Percentiles rank a stretch among this genome's conserved stretches.
Conservation (phyloP, 2,329 filamentous ascomycete species). For the Neonectria magnoliae region DNA sequence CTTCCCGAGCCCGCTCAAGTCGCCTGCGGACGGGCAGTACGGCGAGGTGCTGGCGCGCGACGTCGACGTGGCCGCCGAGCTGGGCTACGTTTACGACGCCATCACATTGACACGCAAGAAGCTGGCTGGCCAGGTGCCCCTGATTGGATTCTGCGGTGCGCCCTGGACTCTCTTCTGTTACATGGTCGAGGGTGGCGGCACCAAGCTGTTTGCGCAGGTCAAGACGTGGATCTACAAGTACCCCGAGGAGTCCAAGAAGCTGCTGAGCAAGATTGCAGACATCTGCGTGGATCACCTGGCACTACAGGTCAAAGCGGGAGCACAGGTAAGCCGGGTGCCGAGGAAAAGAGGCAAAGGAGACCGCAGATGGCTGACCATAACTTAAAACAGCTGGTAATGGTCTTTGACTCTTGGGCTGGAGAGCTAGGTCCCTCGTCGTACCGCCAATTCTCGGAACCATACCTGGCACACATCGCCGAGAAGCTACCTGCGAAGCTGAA, state of each 20-base stretch:
- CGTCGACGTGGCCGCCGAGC: constrained; percentile 84
- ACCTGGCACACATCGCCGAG: constrained; percentile 83
- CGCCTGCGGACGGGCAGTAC: constrained; percentile 86
- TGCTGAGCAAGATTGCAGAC: constrained; percentile 92
- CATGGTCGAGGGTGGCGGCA: constrained; percentile 98
- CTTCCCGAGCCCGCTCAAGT: constrained; percentile 85
- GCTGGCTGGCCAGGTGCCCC: constrained; percentile 84
- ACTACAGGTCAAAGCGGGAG: constrained; percentile 90
- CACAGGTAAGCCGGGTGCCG: constrained; percentile 69
- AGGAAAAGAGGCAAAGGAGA: not conserved
- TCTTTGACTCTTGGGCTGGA: constrained; percentile 98
- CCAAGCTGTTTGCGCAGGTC: constrained; percentile 90
- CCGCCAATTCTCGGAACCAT: constrained; percentile 85
- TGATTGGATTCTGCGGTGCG: constrained; percentile 96
- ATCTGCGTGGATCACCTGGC: constrained; percentile 95
- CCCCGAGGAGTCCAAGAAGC: constrained; percentile 77
- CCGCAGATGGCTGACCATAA: not conserved
- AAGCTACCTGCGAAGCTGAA: constrained; percentile 79
- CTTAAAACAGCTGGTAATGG: constrained; percentile 77
- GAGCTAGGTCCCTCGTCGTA: constrained; percentile 89
- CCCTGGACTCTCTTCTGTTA: constrained; percentile 98
- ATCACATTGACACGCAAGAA: constrained; percentile 92
- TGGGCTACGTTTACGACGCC: constrained; percentile 95
- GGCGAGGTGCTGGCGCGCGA: constrained; percentile 76
- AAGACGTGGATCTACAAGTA: constrained; percentile 99